A percentile compares a stretch with the other conserved stretches of the same genome.
phyloP scores from a whole-genome alignment of 2,329 filamentous ascomycete genomes.

The Xenoacremonium recifei region DNA sequence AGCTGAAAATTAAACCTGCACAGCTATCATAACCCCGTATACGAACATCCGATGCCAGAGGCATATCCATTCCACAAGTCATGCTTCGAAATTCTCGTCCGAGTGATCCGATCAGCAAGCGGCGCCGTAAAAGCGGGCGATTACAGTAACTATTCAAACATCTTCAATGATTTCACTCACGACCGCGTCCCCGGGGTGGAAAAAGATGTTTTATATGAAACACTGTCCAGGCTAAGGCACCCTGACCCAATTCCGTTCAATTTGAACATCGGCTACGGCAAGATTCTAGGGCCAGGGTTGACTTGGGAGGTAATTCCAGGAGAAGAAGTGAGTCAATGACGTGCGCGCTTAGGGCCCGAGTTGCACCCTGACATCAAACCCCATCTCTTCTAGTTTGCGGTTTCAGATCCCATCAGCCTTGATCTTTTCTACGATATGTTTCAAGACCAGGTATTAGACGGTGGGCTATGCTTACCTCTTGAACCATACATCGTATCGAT shows the following conservation, averaged over 20 bases:
- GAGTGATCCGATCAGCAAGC: neutral
- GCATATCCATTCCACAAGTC: conserved; percentile 8
- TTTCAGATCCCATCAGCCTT: neutral
- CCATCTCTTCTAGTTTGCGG: conserved; percentile 2
- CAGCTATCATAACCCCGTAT: too few species aligned
- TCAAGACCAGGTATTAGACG: neutral
- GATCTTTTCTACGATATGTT: neutral
- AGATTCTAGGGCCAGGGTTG: conserved; percentile 1
- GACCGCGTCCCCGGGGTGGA: too few species aligned
- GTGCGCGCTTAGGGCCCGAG: too few species aligned
- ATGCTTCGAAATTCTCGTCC: conserved; percentile 2
- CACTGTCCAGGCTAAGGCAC: conserved; percentile 3
- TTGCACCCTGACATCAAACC: neutral
- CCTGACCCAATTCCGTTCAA: neutral
- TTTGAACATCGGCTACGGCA: conserved; percentile 8
- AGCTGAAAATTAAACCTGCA: neutral
- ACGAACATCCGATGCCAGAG: too few species aligned
- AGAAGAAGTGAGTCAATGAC: conserved; percentile 5
- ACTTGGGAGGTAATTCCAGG: conserved; percentile 7
- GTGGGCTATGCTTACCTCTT: neutral
- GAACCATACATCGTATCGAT: neutral
- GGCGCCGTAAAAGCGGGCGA: too few species aligned
- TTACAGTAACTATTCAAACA: too few species aligned
- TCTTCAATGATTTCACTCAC: too few species aligned
- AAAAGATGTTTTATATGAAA: conserved; percentile 1